Percentiles rank a stretch among this genome's conserved stretches.
Evolutionary conservation across 2,329 filamentous ascomycete genomes (phyloP).

Genomic region (Cryphonectria radicalis): DNA sequence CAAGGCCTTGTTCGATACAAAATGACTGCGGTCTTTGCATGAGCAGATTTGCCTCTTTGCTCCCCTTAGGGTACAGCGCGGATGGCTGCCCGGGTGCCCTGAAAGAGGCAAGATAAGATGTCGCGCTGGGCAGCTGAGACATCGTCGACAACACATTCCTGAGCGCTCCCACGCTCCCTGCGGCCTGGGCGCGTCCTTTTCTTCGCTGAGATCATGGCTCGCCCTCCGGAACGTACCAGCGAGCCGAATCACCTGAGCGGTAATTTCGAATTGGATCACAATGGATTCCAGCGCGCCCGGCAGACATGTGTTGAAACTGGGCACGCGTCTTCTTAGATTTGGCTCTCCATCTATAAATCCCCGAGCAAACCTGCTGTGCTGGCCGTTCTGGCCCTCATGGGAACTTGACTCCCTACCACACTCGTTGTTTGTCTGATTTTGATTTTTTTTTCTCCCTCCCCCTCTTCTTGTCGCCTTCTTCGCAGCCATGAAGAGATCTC

Average conservation of each 20-base stretch:
- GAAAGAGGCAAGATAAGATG: neutral
- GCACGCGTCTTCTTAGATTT: neutral
- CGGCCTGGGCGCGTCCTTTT: neutral
- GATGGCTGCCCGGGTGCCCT: neutral
- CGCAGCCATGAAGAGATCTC: neutral
- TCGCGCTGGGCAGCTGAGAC: conserved; percentile 2
- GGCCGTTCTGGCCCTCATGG: neutral
- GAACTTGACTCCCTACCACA: neutral
- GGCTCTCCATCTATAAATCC: neutral
- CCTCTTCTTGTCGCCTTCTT: neutral
- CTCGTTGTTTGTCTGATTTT: neutral
- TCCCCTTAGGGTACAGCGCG: neutral
- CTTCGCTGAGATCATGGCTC: conserved; percentile 7
- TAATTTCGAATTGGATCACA: neutral
- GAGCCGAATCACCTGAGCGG: neutral
- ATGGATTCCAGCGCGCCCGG: conserved; percentile 3
- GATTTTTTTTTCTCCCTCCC: neutral
- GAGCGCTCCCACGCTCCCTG: neutral
- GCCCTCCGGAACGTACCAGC: neutral
- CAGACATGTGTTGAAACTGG: neutral
- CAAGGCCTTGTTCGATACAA: neutral
- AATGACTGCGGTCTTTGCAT: neutral
- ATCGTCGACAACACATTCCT: neutral
- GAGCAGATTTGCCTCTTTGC: neutral
- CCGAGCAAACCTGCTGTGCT: neutral